Conservation (phyloP, 2,329 filamentous ascomycete species). For the Nemania serpens region DNA sequence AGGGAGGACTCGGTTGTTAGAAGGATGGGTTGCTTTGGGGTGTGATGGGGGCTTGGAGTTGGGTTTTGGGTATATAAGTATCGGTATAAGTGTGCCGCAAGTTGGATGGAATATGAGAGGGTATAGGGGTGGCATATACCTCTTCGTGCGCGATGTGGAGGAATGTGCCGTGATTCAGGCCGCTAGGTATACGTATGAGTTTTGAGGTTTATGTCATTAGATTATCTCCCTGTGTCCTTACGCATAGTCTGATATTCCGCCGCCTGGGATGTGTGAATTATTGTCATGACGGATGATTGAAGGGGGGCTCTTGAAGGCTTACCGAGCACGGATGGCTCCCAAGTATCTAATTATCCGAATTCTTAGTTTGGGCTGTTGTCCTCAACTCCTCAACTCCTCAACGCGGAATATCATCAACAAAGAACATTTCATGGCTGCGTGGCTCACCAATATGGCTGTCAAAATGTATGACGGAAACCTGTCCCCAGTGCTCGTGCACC, state of each 20-base stretch:
- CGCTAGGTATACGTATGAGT: constrained; percentile 37
- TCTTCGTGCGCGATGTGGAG: constrained; percentile 67
- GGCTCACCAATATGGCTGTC: constrained; percentile 63
- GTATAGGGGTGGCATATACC: constrained; percentile 28
- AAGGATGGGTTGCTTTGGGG: background rate
- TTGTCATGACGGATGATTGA: background rate
- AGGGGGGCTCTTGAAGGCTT: constrained; percentile 18
- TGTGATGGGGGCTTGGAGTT: too few relatives aligned
- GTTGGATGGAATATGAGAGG: background rate
- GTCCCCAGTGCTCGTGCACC: constrained; percentile 60
- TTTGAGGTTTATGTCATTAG: constrained; percentile 16
- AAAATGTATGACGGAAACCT: constrained; percentile 68
- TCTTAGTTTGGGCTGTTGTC: constrained; percentile 23
- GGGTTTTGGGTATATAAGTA: too few relatives aligned
- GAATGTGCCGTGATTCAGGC: constrained; percentile 66
- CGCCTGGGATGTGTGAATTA: constrained; percentile 44
- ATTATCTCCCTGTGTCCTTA: constrained; percentile 38
- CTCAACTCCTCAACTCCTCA: too few relatives aligned
- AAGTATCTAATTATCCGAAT: constrained; percentile 58
- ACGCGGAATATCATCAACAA: too few relatives aligned
- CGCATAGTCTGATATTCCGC: constrained; percentile 64
- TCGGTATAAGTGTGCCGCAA: too few relatives aligned
- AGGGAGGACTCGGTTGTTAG: background rate
- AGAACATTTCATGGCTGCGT: too few relatives aligned
- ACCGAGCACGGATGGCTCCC: constrained; percentile 67